Evolutionary conservation across 352 stramenopile species (phyloP).

Genomic region (Blastocystis sp.): DNA sequence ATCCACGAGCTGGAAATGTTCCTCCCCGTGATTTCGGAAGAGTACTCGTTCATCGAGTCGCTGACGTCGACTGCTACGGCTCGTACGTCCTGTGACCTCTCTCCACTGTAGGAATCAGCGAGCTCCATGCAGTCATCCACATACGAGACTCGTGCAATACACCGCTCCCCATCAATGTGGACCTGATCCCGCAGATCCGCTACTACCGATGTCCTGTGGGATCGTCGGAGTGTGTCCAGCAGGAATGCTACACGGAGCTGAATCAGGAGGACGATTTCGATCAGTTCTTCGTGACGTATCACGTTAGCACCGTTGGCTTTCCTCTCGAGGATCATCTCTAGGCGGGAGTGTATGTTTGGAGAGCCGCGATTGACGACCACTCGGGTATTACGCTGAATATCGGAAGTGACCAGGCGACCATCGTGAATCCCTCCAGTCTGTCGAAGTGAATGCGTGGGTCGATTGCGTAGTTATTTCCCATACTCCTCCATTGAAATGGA

Average conservation of each 20-base stretch:
- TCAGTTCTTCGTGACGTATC: not conserved
- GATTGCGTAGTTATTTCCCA: not conserved
- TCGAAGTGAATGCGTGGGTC: not conserved
- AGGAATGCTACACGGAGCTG: not conserved
- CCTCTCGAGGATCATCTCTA: not conserved
- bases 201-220: not conserved
- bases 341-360: not conserved
- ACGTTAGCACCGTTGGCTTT: not conserved
- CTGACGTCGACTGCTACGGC: not conserved
- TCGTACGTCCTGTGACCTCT: not conserved
- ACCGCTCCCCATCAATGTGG: not conserved
- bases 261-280: not conserved
- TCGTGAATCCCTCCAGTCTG: not conserved
- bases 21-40: not conserved
- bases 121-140: not conserved
- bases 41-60: not conserved
- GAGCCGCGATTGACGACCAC: not conserved
- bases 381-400: not conserved
- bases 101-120: not conserved
- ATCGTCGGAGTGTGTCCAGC: not conserved
- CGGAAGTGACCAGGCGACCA: not conserved
- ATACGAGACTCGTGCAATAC: not conserved
- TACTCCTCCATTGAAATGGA: not conserved
- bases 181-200: not conserved
- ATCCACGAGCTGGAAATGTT: not conserved